Conservation (phyloP, 176 grass and related monocot genomes). For the Puya raimondii region DNA sequence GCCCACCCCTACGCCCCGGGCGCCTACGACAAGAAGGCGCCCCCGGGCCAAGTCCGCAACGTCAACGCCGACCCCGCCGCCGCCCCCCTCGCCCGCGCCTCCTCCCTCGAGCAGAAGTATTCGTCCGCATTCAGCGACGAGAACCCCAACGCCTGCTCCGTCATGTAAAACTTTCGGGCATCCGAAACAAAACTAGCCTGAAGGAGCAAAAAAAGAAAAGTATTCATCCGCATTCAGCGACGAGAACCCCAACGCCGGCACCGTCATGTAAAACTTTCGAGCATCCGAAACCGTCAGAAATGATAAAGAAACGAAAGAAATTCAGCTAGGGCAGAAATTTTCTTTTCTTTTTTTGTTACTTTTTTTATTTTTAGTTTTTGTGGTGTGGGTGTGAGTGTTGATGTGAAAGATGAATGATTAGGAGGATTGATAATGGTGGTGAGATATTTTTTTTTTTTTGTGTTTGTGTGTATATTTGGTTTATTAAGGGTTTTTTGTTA, state of each 20-base stretch:
- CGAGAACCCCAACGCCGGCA: slow-evolving; percentile 54
- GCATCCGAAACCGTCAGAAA: neutral
- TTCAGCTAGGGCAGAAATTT: neutral
- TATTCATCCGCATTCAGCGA: slow-evolving; percentile 54
- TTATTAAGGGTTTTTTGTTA: neutral
- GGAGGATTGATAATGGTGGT: too few species aligned
- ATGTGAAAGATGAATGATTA: too few species aligned
- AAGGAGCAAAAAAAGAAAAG: too few species aligned
- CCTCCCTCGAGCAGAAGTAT: slow-evolving; percentile 41
- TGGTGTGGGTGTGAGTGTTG: neutral
- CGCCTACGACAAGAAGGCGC: slow-evolving; percentile 83
- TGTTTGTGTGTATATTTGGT: neutral
- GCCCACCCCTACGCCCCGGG: slow-evolving; percentile 44
- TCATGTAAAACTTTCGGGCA: slow-evolving; percentile 34
- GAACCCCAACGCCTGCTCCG: slow-evolving; percentile 45
- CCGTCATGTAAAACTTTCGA: slow-evolving; percentile 34
- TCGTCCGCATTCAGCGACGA: slow-evolving; percentile 58
- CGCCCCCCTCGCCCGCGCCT: slow-evolving; percentile 33
- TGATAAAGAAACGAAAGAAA: neutral
- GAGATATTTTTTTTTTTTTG: neutral
- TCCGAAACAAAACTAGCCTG: too few species aligned
- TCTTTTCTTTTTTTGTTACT: neutral
- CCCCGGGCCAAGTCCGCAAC: slow-evolving; percentile 47
- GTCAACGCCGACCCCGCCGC: slow-evolving; percentile 33
- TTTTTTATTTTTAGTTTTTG: slow-evolving; percentile 9